Conservation (phyloP, 108 stramenopile species). For the Cylindrotheca closterium region DNA sequence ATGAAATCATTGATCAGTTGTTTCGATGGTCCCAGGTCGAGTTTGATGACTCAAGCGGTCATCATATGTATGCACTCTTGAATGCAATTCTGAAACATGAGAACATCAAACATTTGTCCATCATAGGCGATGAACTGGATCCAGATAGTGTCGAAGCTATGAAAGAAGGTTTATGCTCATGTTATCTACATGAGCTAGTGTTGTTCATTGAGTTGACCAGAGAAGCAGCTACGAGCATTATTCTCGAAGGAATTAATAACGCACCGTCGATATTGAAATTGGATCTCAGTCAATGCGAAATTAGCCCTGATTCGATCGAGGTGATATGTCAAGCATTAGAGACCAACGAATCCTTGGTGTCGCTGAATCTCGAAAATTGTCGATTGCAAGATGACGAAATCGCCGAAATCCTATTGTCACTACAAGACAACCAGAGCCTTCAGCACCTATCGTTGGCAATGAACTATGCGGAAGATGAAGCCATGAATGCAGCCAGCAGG, state of each 20-base stretch:
- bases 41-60: conserved; percentile 14
- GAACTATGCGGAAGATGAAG: conserved; percentile 5
- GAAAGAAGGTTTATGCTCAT: background rate
- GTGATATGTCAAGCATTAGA: background rate
- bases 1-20: conserved; percentile 7
- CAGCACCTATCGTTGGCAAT: conserved; percentile 3
- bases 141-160: background rate
- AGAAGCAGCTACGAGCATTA: background rate
- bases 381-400: conserved; percentile 16
- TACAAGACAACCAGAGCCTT: conserved; percentile 5
- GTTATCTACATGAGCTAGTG: background rate
- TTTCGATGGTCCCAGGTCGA: conserved; percentile 1
- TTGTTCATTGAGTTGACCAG: conserved; percentile 11
- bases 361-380: conserved; percentile 14
- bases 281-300: conserved; percentile 22
- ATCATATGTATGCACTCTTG: background rate
- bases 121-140: conserved; percentile 1
- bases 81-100: background rate
- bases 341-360: background rate
- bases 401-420: background rate
- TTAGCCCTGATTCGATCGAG: conserved; percentile 9
- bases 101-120: background rate
- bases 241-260: conserved; percentile 13
- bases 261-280: conserved; percentile 1
- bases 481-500: background rate